Conservation (phyloP, 495 filamentous ascomycete species). For the Talaromyces nanjingensis region DNA sequence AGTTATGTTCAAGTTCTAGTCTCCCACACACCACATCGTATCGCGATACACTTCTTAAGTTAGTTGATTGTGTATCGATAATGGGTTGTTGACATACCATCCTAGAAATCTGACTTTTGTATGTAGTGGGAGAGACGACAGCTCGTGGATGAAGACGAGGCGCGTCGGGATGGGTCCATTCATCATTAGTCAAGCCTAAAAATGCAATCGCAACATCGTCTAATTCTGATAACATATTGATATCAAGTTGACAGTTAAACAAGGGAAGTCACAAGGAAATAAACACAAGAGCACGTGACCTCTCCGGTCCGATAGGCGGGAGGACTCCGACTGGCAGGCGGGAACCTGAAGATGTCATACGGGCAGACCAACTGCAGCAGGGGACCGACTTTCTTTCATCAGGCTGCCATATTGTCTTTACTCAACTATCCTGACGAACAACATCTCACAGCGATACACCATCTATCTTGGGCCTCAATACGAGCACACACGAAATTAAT, state of each 20-base stretch:
- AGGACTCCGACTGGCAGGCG: conserved; percentile 14
- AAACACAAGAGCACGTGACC: conserved; percentile 28
- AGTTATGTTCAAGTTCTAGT: conserved; percentile 61
- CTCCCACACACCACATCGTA: conserved; percentile 56
- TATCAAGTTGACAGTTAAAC: background rate
- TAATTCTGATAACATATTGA: conserved; percentile 1
- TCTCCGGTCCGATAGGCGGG: conserved; percentile 21
- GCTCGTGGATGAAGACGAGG: conserved; percentile 59
- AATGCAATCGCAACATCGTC: background rate
- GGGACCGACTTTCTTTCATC: conserved; percentile 17
- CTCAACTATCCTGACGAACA: conserved; percentile 1
- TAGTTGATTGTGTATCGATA: background rate
- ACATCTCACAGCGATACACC: background rate
- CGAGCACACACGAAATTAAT: background rate
- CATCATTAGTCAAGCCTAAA: conserved; percentile 26
- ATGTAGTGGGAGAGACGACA: conserved; percentile 47
- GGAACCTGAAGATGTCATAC: conserved; percentile 30
- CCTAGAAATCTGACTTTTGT: conserved; percentile 86
- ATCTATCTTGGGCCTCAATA: background rate
- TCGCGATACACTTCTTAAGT: conserved; percentile 49
- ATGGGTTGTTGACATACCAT: conserved; percentile 53
- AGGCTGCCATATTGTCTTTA: conserved; percentile 6
- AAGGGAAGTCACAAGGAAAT: background rate
- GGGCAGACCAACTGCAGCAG: conserved; percentile 20
- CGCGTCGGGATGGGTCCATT: conserved; percentile 56